These are phyloP conservation scores for Galeopsis tetrahit DNA, from an alignment of 257 asterid species.

Conservation along the genomic window DNA sequence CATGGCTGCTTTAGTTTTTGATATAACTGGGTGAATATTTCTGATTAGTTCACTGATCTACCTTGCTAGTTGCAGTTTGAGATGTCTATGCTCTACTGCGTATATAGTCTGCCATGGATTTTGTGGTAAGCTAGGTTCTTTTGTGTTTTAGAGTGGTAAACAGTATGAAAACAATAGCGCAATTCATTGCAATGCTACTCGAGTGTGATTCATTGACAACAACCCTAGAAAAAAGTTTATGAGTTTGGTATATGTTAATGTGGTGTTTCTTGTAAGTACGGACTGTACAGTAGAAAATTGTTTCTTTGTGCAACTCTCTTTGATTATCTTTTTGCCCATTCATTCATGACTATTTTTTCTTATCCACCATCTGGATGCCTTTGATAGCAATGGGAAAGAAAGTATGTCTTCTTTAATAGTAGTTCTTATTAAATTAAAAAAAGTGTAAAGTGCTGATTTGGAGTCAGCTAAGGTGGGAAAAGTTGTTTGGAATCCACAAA, in stretches of 20 bases:
- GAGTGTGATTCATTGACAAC: not conserved
- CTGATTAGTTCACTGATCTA: not conserved
- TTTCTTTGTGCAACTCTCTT: not conserved
- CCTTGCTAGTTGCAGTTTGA: slow-evolving; percentile 15
- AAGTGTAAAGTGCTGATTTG: not conserved
- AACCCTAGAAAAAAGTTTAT: not conserved
- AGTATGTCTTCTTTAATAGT: not conserved
- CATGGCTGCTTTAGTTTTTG: not conserved
- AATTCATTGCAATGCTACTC: not conserved
- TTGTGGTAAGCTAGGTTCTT: slow-evolving; percentile 6
- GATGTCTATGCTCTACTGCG: slow-evolving; percentile 7
- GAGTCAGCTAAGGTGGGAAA: not conserved
- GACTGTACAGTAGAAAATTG: not conserved
- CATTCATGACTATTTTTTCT: slow-evolving; percentile 7
- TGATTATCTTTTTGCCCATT: not conserved
- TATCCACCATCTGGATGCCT: not conserved
- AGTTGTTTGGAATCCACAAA: not conserved
- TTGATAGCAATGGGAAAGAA: not conserved
- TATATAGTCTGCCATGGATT: slow-evolving; percentile 11
- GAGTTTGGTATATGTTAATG: not conserved
- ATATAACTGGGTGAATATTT: slow-evolving; percentile 11
- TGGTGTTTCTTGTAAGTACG: not conserved
- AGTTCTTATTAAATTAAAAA: not conserved
- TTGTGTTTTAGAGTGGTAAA: not conserved
- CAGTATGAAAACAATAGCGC: not conserved